Evolutionary conservation across 164 flowering plant species (phyloP).

Genomic region (Vitis amurensis): DNA sequence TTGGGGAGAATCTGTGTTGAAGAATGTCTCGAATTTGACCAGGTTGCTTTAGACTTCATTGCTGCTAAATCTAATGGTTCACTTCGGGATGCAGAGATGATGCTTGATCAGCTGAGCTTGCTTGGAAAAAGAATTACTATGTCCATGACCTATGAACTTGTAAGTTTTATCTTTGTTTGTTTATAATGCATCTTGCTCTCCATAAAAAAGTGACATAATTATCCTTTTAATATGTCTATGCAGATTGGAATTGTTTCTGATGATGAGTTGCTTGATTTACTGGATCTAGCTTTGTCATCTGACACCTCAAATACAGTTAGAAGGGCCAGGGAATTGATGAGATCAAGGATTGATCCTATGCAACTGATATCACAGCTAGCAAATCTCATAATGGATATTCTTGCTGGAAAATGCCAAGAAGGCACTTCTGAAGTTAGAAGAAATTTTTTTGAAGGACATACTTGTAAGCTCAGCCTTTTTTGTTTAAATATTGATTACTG

Average conservation of each 20-base stretch:
- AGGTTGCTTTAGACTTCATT: slow-evolving; percentile 69
- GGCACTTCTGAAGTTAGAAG: slow-evolving; percentile 47
- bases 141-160: slow-evolving; percentile 73
- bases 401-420: slow-evolving; percentile 63
- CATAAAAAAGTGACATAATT: not conserved
- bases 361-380: slow-evolving; percentile 90
- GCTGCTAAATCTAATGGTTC: slow-evolving; percentile 85
- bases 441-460: slow-evolving; percentile 39
- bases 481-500: not conserved
- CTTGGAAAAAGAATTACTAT: slow-evolving; percentile 77
- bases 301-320: slow-evolving; percentile 86
- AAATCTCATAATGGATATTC: slow-evolving; percentile 90
- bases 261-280: slow-evolving; percentile 83
- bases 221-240: slow-evolving; percentile 18
- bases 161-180: slow-evolving; percentile 37
- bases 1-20: slow-evolving; percentile 55
- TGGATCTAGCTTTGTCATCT: slow-evolving; percentile 85
- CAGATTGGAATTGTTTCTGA: slow-evolving; percentile 89
- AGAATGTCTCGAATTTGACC: slow-evolving; percentile 71
- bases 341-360: slow-evolving; percentile 88
- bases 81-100: slow-evolving; percentile 89
- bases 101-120: slow-evolving; percentile 92
- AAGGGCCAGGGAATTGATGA: slow-evolving; percentile 91
- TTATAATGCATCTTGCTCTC: not conserved
- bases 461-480: slow-evolving; percentile 48